Base-by-base conservation (phyloP, 179 eudicot species). In the Heliamphora pulchella region DNA sequence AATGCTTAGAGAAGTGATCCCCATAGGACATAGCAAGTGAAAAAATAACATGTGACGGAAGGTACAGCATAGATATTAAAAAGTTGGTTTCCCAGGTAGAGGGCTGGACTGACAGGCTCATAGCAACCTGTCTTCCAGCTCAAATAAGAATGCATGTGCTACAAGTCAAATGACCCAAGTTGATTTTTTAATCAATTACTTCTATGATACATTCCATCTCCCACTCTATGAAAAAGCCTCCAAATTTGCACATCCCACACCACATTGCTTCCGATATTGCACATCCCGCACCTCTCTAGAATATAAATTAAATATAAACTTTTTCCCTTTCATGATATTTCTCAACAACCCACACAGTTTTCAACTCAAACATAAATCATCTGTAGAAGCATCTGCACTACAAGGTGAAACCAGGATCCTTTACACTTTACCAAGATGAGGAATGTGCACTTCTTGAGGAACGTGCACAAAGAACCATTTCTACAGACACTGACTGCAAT, bases 331-430 rank as follows among this genome's bases (percentile, higher is more conserved):
- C 31, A 17, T 70, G 55, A 15, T 46, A 70, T 8, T 22, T 71
- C 75, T 71, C 58, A 50, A 50, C 39, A 47, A 70, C 74, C 74
- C 44, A 15, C 22, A 46, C 55, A 46, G 5, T 43, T 31, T 70
- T 70, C 74, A 70, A 46, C 74, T 46, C 74, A 70, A 47, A 47
- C 50, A 70, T 47, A 18, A 46, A 47, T 17, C 74, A 67, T 70
- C 47, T 70, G 1, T 70, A 44, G 73, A 69, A 69, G 53, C 46
- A 18, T 15, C 54, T 17, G 46, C 48, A 48, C 73, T 53, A 69
- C 54, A 46, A 1, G 8, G 50, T 31, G 31, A 31, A 31, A 31
- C 31, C 31, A 31, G 31, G 31, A 31, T 31, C 31, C 31, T 31
- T 31, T 31, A 31, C 31, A 31, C 31, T 31, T 31, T 31, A 31